phyloP scores from a whole-genome alignment of 75 land plant genomes.

The Selaginella moellendorffii region DNA sequence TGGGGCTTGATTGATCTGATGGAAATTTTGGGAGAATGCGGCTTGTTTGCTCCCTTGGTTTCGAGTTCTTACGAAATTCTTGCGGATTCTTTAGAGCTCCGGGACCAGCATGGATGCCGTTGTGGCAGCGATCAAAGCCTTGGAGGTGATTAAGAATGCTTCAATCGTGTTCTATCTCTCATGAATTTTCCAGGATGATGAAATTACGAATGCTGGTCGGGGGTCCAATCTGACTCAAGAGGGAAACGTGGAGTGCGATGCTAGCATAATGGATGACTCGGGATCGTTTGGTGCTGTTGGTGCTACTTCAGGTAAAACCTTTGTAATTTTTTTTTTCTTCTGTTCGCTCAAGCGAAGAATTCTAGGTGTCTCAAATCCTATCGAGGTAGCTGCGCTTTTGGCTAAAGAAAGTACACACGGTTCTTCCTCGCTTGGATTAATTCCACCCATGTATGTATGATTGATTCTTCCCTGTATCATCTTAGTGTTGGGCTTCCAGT shows the following conservation, averaged over 20 bases:
- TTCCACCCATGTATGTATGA: slow-evolving; percentile 78
- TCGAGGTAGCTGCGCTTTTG: slow-evolving; percentile 62
- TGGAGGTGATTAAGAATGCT: slow-evolving; percentile 44
- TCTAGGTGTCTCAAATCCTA: slow-evolving; percentile 82
- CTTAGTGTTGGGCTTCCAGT: slow-evolving; percentile 16
- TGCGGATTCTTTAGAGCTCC: no score
- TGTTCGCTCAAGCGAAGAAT: no score
- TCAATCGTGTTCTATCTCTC: background rate
- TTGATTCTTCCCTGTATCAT: no score
- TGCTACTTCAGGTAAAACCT: slow-evolving; percentile 63
- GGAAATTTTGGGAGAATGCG: no score
- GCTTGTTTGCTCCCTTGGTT: no score
- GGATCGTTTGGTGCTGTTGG: slow-evolving; percentile 98
- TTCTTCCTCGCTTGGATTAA: slow-evolving; percentile 58
- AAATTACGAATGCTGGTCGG: slow-evolving; percentile 83
- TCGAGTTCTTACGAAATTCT: no score
- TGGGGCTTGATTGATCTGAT: no score
- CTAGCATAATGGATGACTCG: slow-evolving; percentile 93
- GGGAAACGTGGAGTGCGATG: slow-evolving; percentile 97
- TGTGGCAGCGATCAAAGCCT: slow-evolving; percentile 66
- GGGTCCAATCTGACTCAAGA: slow-evolving; percentile 91
- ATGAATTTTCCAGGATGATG: slow-evolving; percentile 49
- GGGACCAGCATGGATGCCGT: slow-evolving; percentile 77
- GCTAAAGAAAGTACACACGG: slow-evolving; percentile 59
- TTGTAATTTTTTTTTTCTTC: no score